phyloP scores from a whole-genome alignment of 331 rosid species.

The Quercus phellos region DNA sequence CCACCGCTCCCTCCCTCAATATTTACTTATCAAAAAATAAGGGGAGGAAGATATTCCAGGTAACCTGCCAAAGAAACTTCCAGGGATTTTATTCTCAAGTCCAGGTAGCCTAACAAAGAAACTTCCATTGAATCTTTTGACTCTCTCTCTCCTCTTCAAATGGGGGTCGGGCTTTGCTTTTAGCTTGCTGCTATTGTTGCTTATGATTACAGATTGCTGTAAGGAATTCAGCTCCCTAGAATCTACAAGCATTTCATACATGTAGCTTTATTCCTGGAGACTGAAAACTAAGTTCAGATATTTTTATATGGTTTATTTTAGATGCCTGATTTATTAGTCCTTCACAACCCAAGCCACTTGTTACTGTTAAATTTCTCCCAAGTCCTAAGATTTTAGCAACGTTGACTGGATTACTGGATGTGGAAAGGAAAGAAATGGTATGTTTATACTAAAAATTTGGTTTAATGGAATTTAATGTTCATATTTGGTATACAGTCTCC shows the following conservation, averaged over 20 bases:
- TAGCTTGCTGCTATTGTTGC: neutral
- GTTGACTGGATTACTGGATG: neutral
- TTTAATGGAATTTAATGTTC: neutral
- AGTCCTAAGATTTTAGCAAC: neutral
- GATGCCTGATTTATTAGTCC: neutral
- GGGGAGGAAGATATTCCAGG: neutral
- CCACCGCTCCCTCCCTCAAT: too few species aligned
- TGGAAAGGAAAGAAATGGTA: too few species aligned
- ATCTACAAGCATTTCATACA: neutral
- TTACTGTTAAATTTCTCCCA: neutral
- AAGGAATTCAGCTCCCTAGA: neutral
- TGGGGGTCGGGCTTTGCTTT: neutral
- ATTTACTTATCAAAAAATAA: neutral
- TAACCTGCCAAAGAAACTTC: neutral
- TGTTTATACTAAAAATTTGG: neutral
- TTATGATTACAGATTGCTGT: neutral
- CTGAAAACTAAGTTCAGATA: neutral
- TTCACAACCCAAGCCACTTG: neutral
- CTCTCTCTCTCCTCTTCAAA: neutral
- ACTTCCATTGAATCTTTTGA: neutral
- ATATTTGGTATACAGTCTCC: neutral
- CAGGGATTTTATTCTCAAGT: neutral
- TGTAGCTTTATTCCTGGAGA: neutral
- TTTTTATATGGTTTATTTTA: neutral
- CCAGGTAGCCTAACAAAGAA: neutral